phyloP scores from a whole-genome alignment of 441 rosid genomes.

The Manihot esculenta region DNA sequence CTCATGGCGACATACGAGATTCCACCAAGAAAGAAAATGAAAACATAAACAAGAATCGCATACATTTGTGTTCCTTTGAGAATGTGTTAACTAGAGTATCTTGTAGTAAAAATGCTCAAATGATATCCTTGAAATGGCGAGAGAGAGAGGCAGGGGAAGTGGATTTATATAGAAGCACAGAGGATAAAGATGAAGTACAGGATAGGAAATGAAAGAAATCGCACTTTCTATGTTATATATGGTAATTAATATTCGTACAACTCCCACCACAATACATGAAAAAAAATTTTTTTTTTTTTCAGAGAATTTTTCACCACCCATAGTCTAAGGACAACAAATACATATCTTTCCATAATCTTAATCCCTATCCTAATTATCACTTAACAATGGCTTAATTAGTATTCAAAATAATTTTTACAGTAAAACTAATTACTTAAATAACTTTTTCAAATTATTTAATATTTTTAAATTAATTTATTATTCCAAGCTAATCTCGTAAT shows the following conservation, averaged over 20 bases:
- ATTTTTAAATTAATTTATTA: too few species aligned
- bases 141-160: constrained; percentile 4
- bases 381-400: too few species aligned
- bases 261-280: constrained; percentile 13
- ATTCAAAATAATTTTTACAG: too few species aligned
- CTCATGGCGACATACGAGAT: constrained; percentile 18
- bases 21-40: constrained; percentile 30
- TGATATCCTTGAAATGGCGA: constrained; percentile 11
- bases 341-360: too few species aligned
- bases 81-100: not conserved
- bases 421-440: too few species aligned
- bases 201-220: not conserved
- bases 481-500: too few species aligned
- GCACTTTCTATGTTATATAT: not conserved
- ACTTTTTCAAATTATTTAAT: too few species aligned
- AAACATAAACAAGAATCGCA: constrained; percentile 26
- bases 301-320: not conserved
- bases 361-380: too few species aligned
- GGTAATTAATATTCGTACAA: constrained; percentile 10
- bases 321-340: too few species aligned
- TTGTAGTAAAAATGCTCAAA: constrained; percentile 4
- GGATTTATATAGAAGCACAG: constrained; percentile 32
- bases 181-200: constrained; percentile 10
- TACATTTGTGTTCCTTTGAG: constrained; percentile 25
- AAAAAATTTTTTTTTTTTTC: not conserved